Percentiles rank a stretch among this genome's conserved stretches.
Evolutionary conservation across 768 basidiomycete genomes (phyloP).

Genomic region (Phlebiopsis flavidoalba): DNA sequence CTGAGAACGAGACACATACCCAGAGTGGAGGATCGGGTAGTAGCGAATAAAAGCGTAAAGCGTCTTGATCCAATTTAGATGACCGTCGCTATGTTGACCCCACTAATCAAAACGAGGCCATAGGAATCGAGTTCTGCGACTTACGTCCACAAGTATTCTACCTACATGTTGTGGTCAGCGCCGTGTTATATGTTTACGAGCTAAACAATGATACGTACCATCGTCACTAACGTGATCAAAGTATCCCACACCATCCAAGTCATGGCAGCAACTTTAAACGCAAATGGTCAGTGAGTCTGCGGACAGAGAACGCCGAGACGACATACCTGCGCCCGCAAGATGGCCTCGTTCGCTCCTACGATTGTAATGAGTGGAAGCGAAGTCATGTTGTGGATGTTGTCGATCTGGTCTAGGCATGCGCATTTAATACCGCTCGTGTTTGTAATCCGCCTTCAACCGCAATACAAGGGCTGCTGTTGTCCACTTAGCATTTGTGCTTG

Average conservation of each 20-base stretch:
- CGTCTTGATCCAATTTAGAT: constrained; percentile 10
- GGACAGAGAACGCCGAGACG: neutral
- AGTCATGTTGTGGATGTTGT: neutral
- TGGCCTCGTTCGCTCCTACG: neutral
- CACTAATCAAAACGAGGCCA: neutral
- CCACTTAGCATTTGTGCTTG: no score
- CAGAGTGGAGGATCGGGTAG: constrained; percentile 2
- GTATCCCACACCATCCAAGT: neutral
- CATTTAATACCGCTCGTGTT: no score
- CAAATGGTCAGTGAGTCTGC: neutral
- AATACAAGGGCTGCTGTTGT: no score
- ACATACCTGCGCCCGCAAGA: neutral
- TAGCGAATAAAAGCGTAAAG: constrained; percentile 13
- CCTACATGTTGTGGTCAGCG: neutral
- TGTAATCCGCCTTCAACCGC: no score
- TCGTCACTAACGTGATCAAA: neutral
- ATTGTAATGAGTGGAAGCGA: neutral
- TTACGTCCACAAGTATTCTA: neutral
- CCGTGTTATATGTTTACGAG: no score
- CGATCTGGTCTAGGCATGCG: no score
- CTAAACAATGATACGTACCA: neutral
- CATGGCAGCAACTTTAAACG: constrained; percentile 15
- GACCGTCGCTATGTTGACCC: neutral
- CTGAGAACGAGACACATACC: neutral
- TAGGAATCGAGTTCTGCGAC: neutral